Evolutionary conservation across 192 early-diverging fungal species (phyloP), one percentile per base, ranked within the genome.

Genomic region (Coemansia sp.): DNA sequence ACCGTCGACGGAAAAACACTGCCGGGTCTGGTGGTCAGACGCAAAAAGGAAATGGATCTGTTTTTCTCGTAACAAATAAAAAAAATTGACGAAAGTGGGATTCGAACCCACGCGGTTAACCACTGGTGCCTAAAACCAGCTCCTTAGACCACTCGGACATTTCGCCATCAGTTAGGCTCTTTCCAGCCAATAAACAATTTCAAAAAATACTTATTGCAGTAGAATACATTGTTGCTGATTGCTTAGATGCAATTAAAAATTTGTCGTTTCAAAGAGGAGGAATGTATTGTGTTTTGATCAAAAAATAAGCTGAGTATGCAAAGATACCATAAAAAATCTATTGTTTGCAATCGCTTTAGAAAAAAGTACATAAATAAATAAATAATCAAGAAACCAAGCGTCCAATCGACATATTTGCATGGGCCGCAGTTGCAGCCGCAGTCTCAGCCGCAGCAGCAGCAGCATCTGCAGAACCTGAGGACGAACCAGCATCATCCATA

Each of bases 141-240:
- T 55, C 69, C 79, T 81, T 81, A 70, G 75, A 81, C 79, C 79
- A 79, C 79, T 81, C 79, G 79, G 69, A 55, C 79, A 81, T 58
- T 66, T 81, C 65, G 55, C 67, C 73, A 37, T 63, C 2, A 4
- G 51, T 1, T 0, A 22, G 3, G 22, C 32, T 8, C 14, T 35
- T 15, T 15, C 17, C 5, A 48, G 12, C 45, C 54, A 56, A 56
- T 56, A 56, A 33, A 56, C 18, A 56, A 15, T 33, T 28, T 5
- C 54, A 56, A 22, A 56, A 56, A 33, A 33, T 22, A 2, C 2
- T 1, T 0, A 28, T 28, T 28, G 22, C 22, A 28, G 22, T 28
- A 5, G 11, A 5, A 33, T 22, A 22, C 0, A 11, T 5, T 41
- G 39, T 41, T 41, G 39, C 39, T 41, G 39, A 41, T 11, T 28